Conservation (phyloP, 2,329 filamentous ascomycete species). For the Ustulina deusta region DNA sequence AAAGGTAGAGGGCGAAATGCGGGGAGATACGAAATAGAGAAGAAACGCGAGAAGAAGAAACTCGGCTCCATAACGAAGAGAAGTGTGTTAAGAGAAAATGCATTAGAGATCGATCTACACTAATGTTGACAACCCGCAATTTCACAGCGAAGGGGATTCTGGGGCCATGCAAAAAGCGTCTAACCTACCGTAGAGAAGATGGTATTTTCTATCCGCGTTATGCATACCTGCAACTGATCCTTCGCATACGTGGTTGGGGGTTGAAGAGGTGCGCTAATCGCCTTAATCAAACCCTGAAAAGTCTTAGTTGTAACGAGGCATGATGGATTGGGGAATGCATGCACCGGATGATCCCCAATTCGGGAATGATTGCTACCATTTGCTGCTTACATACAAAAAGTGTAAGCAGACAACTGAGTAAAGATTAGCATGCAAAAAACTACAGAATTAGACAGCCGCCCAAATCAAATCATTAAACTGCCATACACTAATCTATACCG, state of each 20-base stretch:
- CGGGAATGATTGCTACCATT: slow-evolving; percentile 9
- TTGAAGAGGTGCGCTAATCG: background rate
- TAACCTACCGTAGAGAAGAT: background rate
- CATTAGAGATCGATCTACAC: background rate
- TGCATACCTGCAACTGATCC: slow-evolving; percentile 21
- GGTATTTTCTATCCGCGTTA: slow-evolving; percentile 21
- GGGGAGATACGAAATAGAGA: slow-evolving; percentile 6
- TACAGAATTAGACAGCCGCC: background rate
- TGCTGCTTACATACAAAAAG: slow-evolving; percentile 12
- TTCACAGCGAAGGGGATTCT: background rate
- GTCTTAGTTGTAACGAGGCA: background rate
- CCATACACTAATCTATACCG: background rate
- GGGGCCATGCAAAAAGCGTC: background rate
- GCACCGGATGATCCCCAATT: background rate
- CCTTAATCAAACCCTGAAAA: background rate
- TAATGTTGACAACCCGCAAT: slow-evolving; percentile 11
- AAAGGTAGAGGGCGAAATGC: slow-evolving; percentile 1
- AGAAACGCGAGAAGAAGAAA: slow-evolving; percentile 3
- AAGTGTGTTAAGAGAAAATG: slow-evolving; percentile 14
- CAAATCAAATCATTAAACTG: slow-evolving; percentile 13
- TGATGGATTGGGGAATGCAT: slow-evolving; percentile 11
- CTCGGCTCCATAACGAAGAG: background rate
- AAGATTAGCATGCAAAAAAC: slow-evolving; percentile 13
- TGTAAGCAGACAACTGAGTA: background rate
- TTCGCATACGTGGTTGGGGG: slow-evolving; percentile 14